These are phyloP conservation scores for Xylaria digitata DNA, from an alignment of 2,329 filamentous ascomycete genomes.

Conservation along the genomic window DNA sequence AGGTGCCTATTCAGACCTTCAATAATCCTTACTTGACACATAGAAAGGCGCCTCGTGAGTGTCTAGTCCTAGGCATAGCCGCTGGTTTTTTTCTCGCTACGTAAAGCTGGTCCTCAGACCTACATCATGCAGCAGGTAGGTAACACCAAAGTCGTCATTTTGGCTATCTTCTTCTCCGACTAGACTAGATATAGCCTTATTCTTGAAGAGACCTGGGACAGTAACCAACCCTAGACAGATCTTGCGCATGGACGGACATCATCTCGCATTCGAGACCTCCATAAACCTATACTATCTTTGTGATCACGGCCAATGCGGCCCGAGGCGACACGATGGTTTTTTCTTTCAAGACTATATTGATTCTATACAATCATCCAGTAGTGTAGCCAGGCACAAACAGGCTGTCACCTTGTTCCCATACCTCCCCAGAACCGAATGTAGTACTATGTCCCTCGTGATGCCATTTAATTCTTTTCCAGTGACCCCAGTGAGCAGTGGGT, in stretches of 20 bases:
- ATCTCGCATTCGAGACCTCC: conserved; percentile 2
- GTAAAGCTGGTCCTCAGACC: not conserved
- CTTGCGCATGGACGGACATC: not conserved
- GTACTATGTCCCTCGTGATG: not conserved
- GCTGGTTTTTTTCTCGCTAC: not conserved
- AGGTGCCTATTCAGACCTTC: not conserved
- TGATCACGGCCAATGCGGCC: not conserved
- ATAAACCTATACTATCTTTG: not conserved
- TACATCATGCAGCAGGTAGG: not conserved
- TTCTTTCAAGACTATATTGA: not conserved
- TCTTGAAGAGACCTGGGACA: not conserved
- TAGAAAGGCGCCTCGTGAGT: not conserved
- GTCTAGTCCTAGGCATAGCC: not conserved
- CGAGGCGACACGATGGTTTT: not conserved
- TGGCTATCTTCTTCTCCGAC: too few species aligned
- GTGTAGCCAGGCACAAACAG: not conserved
- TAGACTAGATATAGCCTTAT: not conserved
- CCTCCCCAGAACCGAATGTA: not conserved
- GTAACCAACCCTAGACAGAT: conserved; percentile 3
- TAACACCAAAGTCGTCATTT: too few species aligned
- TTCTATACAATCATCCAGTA: not conserved
- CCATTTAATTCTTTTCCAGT: not conserved
- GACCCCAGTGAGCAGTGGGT: not conserved
- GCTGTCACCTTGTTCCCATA: not conserved
- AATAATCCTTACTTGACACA: not conserved